Conservation (phyloP, 2,329 filamentous ascomycete species). For the Talaromyces amestolkiae region DNA sequence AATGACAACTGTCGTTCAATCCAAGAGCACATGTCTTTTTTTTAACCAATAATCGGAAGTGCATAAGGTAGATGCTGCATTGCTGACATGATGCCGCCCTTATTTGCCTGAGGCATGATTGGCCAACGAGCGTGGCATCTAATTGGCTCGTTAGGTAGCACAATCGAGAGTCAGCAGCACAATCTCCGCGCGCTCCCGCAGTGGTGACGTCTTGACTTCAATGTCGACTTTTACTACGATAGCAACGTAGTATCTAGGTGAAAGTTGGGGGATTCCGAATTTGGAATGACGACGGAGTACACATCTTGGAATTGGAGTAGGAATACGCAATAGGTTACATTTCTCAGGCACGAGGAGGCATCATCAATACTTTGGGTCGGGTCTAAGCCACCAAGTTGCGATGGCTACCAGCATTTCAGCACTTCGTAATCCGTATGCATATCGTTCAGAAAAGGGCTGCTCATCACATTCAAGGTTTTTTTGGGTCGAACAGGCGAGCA, state of each 20-base stretch:
- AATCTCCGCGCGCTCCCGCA: background rate
- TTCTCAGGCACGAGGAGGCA: background rate
- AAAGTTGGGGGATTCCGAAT: background rate
- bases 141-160: background rate
- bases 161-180: background rate
- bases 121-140: background rate
- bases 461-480: background rate
- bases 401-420: background rate
- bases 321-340: background rate
- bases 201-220: slow-evolving; percentile 2
- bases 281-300: background rate
- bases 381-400: slow-evolving; percentile 1
- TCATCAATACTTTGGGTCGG: background rate
- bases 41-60: background rate
- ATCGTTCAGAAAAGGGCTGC: background rate
- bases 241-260: too few relatives aligned
- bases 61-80: background rate
- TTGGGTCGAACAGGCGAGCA: background rate
- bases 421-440: background rate
- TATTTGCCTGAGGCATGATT: background rate
- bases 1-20: background rate
- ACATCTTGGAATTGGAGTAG: background rate
- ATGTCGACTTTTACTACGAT: too few relatives aligned
- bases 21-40: background rate
- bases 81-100: background rate